These are phyloP conservation scores for Neofusicoccum ribis DNA, from an alignment of 2,329 filamentous ascomycete genomes.

Conservation along the genomic window DNA sequence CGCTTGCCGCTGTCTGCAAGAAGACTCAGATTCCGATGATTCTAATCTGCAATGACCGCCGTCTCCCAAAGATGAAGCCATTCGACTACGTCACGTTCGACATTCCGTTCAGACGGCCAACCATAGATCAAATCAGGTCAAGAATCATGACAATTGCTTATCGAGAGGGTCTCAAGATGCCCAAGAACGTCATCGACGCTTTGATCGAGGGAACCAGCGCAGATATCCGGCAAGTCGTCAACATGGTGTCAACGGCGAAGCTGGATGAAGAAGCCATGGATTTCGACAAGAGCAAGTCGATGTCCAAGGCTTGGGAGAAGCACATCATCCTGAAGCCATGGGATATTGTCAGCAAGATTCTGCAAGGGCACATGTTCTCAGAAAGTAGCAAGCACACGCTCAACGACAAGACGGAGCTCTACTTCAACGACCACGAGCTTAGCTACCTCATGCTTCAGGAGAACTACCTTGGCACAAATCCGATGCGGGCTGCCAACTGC, in stretches of 20 bases:
- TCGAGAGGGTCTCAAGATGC: conserved; percentile 84
- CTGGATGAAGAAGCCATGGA: conserved; percentile 78
- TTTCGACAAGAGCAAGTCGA: conserved; percentile 83
- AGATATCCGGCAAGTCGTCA: conserved; percentile 96
- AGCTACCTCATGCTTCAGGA: conserved; percentile 98
- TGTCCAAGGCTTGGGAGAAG: conserved; percentile 99
- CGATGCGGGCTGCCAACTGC: conserved; percentile 63
- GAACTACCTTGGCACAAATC: conserved; percentile 87
- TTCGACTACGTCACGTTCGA: conserved; percentile 87
- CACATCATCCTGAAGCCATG: conserved; percentile 95
- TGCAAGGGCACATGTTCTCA: conserved; percentile 83
- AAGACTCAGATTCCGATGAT: conserved; percentile 95
- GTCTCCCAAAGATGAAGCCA: conserved; percentile 94
- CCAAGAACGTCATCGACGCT: conserved; percentile 80
- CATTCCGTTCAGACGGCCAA: conserved; percentile 83
- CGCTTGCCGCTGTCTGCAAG: conserved; percentile 89
- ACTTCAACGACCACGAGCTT: conserved; percentile 99
- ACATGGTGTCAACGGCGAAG: conserved; percentile 95
- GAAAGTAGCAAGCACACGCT: conserved; percentile 79
- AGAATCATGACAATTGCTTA: conserved; percentile 94
- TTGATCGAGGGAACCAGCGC: conserved; percentile 94
- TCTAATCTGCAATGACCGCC: conserved; percentile 95
- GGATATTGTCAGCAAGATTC: conserved; percentile 94
- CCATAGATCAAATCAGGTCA: conserved; percentile 85
- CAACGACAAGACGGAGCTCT: conserved; percentile 97